Conservation (phyloP, 2,329 filamentous ascomycete species). For the Zasmidium citrigriseum region DNA sequence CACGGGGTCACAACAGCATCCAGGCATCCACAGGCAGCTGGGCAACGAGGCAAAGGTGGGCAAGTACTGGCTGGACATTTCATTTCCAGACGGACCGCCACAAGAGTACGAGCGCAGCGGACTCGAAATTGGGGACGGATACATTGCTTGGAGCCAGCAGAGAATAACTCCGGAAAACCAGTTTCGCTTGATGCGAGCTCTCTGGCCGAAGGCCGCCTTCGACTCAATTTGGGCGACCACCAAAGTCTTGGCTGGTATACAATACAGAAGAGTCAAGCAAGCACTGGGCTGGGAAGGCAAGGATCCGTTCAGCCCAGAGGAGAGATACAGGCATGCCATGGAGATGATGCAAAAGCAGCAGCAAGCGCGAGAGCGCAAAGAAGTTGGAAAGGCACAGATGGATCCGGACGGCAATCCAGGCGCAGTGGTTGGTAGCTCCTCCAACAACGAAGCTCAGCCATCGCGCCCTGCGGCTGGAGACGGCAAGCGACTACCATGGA, state of each 20-base stretch:
- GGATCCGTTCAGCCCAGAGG: slow-evolving; percentile 34
- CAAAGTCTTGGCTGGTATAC: slow-evolving; percentile 37
- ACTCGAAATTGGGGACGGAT: slow-evolving; percentile 42
- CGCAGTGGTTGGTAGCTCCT: slow-evolving; percentile 10
- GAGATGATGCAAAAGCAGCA: slow-evolving; percentile 33
- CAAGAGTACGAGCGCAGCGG: slow-evolving; percentile 51
- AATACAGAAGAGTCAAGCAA: slow-evolving; percentile 39
- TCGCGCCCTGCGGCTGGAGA: slow-evolving; percentile 9
- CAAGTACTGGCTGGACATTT: slow-evolving; percentile 51
- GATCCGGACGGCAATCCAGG: slow-evolving; percentile 21
- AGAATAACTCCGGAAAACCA: slow-evolving; percentile 43
- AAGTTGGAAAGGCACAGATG: slow-evolving; percentile 23
- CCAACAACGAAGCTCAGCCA: slow-evolving; percentile 2
- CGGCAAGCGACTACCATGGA: slow-evolving; percentile 27
- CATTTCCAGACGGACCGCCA: slow-evolving; percentile 51
- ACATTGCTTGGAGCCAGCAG: slow-evolving; percentile 43
- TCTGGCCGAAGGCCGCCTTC: slow-evolving; percentile 41
- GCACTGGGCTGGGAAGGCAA: slow-evolving; percentile 37
- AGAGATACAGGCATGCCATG: slow-evolving; percentile 31
- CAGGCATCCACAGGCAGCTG: slow-evolving; percentile 32
- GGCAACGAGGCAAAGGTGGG: slow-evolving; percentile 44
- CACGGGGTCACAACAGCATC: slow-evolving; percentile 31
- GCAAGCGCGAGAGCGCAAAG: slow-evolving; percentile 19
- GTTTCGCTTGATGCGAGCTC: slow-evolving; percentile 37
- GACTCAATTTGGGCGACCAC: slow-evolving; percentile 37